phyloP scores from a whole-genome alignment of 2,329 filamentous ascomycete species.

The Penicillium sp. region DNA sequence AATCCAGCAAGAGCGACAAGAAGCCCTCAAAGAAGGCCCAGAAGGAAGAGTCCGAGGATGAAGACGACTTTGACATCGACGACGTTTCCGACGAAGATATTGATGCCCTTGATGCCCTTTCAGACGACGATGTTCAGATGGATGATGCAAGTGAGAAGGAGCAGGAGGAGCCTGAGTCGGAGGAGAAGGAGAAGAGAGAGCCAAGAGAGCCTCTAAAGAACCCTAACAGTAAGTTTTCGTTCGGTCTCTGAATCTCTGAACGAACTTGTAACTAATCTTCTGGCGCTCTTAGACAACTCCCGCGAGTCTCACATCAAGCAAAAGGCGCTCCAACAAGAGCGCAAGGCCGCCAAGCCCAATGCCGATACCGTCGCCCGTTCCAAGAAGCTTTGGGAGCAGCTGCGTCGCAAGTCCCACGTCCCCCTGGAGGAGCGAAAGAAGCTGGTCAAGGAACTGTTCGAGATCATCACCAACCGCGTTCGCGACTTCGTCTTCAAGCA shows the following conservation, averaged over 20 bases:
- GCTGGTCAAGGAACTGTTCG: constrained; percentile 85
- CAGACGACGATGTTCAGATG: constrained; percentile 34
- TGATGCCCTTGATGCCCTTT: constrained; percentile 20
- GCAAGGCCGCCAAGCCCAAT: constrained; percentile 89
- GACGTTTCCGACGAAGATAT: constrained; percentile 48
- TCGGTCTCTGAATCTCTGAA: constrained; percentile 17
- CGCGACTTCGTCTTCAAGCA: constrained; percentile 98
- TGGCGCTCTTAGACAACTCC: constrained; percentile 57
- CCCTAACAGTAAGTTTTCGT: constrained; percentile 31
- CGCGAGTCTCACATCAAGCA: constrained; percentile 92
- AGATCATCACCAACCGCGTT: constrained; percentile 85
- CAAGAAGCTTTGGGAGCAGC: constrained; percentile 95
- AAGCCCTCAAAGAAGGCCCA: constrained; percentile 35
- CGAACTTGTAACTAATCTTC: constrained; percentile 9
- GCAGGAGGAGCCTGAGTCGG: constrained; percentile 20
- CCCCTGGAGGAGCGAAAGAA: constrained; percentile 84
- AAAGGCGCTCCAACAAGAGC: constrained; percentile 81
- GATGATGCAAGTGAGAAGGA: constrained; percentile 51
- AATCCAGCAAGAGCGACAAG: constrained; percentile 36
- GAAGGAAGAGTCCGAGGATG: constrained; percentile 45
- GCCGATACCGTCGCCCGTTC: constrained; percentile 84
- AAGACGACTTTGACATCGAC: constrained; percentile 59
- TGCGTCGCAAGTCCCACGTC: constrained; percentile 91
- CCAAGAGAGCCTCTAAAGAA: constrained; percentile 1
- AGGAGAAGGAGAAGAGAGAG: constrained; percentile 17